These are phyloP conservation scores for Scedosporium dehoogii DNA, from an alignment of 2,329 filamentous ascomycete genomes.

Conservation along the genomic window DNA sequence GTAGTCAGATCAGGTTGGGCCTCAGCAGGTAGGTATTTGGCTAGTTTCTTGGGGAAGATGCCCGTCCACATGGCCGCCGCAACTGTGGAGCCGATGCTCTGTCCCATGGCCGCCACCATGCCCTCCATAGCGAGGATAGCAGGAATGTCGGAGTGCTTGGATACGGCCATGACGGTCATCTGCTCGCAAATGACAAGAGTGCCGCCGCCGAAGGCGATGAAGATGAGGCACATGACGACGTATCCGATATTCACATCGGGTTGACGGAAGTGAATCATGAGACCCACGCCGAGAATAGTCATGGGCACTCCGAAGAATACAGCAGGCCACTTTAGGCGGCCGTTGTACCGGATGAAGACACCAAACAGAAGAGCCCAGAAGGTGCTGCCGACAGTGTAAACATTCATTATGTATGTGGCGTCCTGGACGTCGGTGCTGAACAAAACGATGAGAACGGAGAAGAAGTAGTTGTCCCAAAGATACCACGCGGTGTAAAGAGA, in stretches of 20 bases:
- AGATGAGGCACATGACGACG: conserved; percentile 49
- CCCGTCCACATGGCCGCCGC: conserved; percentile 53
- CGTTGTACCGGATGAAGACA: conserved; percentile 34
- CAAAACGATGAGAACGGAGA: conserved; percentile 43
- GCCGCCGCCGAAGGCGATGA: conserved; percentile 48
- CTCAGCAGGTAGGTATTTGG: conserved; percentile 34
- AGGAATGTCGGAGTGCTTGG: conserved; percentile 44
- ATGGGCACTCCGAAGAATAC: conserved; percentile 43
- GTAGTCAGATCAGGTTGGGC: conserved; percentile 23
- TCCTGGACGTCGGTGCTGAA: conserved; percentile 35
- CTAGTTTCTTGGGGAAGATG: conserved; percentile 40
- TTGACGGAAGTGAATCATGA: conserved; percentile 50
- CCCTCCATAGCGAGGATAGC: conserved; percentile 44
- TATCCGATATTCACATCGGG: conserved; percentile 39
- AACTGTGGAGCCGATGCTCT: conserved; percentile 47
- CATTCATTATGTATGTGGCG: conserved; percentile 36
- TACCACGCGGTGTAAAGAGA: conserved; percentile 34
- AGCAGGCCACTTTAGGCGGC: conserved; percentile 41
- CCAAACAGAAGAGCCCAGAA: conserved; percentile 39
- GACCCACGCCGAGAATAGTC: conserved; percentile 40
- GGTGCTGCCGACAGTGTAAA: conserved; percentile 37
- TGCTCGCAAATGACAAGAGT: conserved; percentile 47
- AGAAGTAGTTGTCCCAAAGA: conserved; percentile 37
- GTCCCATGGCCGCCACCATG: conserved; percentile 47
- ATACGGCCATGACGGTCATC: conserved; percentile 48